Percentiles rank a stretch among this genome's conserved stretches.
These are phyloP conservation scores for Clathrus columnatus DNA, from an alignment of 768 basidiomycete genomes.

Conservation along the genomic window DNA sequence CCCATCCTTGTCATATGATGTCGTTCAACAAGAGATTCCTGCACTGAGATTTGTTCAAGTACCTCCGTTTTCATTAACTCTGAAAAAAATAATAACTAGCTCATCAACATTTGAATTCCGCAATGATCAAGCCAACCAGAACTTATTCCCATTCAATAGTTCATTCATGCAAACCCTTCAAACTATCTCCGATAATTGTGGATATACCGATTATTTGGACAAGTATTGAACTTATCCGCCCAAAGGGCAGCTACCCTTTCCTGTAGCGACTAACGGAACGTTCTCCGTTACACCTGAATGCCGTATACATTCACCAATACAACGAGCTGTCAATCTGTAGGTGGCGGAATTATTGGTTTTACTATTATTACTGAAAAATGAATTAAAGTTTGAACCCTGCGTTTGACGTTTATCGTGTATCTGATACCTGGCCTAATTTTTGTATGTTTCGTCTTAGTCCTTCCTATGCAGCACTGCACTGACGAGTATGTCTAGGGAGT, in stretches of 20 bases:
- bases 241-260: slow-evolving; percentile 23
- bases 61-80: background rate
- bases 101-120: background rate
- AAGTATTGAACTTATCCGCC: slow-evolving; percentile 29
- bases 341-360: slow-evolving; percentile 17
- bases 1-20: slow-evolving; percentile 14
- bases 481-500: slow-evolving; percentile 28
- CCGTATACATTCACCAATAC: slow-evolving; percentile 40
- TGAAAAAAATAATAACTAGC: background rate
- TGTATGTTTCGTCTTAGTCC: slow-evolving; percentile 24
- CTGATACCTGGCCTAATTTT: slow-evolving; percentile 43
- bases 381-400: slow-evolving; percentile 42
- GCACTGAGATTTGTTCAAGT: slow-evolving; percentile 17
- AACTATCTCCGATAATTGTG: slow-evolving; percentile 25
- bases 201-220: slow-evolving; percentile 27
- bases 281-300: slow-evolving; percentile 26
- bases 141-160: slow-evolving; percentile 52
- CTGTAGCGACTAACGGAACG: slow-evolving; percentile 18
- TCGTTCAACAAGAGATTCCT: slow-evolving; percentile 18
- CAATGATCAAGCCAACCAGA: slow-evolving; percentile 37
- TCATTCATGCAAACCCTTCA: slow-evolving; percentile 41
- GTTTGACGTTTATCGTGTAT: slow-evolving; percentile 48
- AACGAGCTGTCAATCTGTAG: slow-evolving; percentile 40
- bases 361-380: slow-evolving; percentile 2
- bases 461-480: background rate